Conservation (phyloP, 2,329 filamentous ascomycete species). For the Claviceps humidiphila region DNA sequence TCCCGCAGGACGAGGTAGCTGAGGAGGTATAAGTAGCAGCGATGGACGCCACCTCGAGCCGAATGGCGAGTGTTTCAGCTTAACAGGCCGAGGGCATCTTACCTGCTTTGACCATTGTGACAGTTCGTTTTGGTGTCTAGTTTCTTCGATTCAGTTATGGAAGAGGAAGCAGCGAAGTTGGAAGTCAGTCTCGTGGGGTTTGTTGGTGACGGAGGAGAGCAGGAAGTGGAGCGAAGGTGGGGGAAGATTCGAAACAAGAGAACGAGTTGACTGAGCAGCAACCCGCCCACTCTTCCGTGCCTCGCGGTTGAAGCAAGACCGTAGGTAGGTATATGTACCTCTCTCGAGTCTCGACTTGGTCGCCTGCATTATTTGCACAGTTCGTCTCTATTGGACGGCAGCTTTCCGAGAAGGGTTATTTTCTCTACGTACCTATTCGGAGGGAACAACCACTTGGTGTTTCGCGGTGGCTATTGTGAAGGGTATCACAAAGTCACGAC, state of each 20-base stretch:
- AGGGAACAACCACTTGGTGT: too few species aligned
- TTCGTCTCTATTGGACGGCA: neutral
- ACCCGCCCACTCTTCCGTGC: neutral
- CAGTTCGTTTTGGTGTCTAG: constrained; percentile 28
- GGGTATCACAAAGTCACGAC: neutral
- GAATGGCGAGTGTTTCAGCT: neutral
- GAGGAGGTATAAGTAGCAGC: constrained; percentile 12
- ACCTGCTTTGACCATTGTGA: constrained; percentile 99
- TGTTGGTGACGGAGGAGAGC: constrained; percentile 6
- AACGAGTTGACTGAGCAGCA: constrained; percentile 1
- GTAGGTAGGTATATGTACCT: neutral
- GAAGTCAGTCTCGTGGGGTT: constrained; percentile 1
- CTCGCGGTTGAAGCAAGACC: neutral
- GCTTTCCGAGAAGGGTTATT: neutral
- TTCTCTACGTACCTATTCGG: too few species aligned
- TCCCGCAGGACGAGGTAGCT: constrained; percentile 3
- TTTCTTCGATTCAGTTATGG: constrained; percentile 7
- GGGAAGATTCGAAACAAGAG: constrained; percentile 6
- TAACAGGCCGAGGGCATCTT: constrained; percentile 16
- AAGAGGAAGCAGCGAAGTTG: neutral
- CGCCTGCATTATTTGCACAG: neutral
- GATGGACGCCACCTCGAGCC: neutral
- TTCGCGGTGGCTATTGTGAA: neutral
- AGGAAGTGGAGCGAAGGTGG: constrained; percentile 7
- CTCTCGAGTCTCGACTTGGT: neutral